Conservation (phyloP, 768 basidiomycete genomes). For the Kwoniella sp. region DNA sequence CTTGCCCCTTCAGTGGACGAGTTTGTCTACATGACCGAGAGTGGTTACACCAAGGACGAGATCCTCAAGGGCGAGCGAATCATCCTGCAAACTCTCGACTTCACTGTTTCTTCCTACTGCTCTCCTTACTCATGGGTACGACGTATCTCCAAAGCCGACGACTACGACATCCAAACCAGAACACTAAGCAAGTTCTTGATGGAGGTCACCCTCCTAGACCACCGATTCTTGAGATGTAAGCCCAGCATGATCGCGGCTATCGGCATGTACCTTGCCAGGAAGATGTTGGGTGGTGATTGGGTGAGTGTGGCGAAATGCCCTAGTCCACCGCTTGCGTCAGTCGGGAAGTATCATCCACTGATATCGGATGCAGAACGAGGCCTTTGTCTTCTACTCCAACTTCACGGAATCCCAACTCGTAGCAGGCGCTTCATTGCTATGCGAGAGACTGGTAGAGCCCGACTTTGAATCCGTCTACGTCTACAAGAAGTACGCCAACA, state of each 20-base stretch:
- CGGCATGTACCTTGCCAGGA: conserved; percentile 93
- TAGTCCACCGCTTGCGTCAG: too few relatives aligned
- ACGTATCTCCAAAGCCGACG: conserved; percentile 96
- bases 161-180: conserved; percentile 96
- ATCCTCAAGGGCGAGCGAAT: conserved; percentile 98
- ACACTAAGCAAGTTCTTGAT: conserved; percentile 97
- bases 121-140: conserved; percentile 99
- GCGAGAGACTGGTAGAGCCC: conserved; percentile 77
- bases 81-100: conserved; percentile 88
- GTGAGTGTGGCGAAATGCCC: conserved; percentile 66
- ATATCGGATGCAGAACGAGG: conserved; percentile 68
- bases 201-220: conserved; percentile 89
- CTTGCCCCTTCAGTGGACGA: conserved; percentile 92
- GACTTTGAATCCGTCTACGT: conserved; percentile 83
- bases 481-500: conserved; percentile 94
- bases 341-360: neutral
- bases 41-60: conserved; percentile 89
- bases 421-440: conserved; percentile 75
- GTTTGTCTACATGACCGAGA: conserved; percentile 97
- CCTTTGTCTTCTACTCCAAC: conserved; percentile 89
- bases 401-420: conserved; percentile 85
- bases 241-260: conserved; percentile 92
- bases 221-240: conserved; percentile 89
- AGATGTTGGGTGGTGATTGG: conserved; percentile 95
- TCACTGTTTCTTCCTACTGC: conserved; percentile 94